phyloP scores from a whole-genome alignment of 2,329 filamentous ascomycete species.

The Epichloe elymi region DNA sequence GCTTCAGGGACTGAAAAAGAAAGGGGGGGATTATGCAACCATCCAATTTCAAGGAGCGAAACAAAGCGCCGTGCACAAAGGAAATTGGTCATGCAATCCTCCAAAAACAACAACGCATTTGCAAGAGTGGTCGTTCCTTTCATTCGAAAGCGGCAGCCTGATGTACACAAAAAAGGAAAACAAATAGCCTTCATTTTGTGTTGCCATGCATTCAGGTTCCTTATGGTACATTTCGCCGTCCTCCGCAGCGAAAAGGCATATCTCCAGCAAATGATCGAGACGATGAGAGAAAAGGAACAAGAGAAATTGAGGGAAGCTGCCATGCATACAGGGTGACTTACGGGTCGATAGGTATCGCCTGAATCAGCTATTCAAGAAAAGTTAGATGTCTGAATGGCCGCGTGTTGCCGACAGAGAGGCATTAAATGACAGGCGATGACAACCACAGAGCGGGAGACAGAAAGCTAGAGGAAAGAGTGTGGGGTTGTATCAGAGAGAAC shows the following conservation, averaged over 20 bases:
- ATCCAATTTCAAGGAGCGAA: background rate
- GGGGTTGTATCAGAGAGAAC: conserved; percentile 11
- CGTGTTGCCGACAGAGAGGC: background rate
- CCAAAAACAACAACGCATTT: background rate
- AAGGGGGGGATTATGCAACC: background rate
- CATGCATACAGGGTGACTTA: conserved; percentile 25
- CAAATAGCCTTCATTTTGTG: background rate
- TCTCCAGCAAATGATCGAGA: background rate
- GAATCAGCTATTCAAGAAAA: conserved; percentile 38
- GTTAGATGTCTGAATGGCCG: conserved; percentile 25
- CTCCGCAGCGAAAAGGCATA: background rate
- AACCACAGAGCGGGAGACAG: conserved; percentile 3
- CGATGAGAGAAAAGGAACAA: conserved; percentile 1
- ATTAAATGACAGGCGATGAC: background rate
- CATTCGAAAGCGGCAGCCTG: background rate
- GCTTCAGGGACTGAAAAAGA: background rate
- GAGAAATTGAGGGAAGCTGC: background rate
- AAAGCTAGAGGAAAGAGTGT: conserved; percentile 11
- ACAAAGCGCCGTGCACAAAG: background rate
- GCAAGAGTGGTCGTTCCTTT: background rate
- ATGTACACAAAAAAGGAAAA: background rate
- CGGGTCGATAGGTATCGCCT: conserved; percentile 48
- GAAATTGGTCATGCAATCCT: background rate
- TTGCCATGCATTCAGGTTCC: too few relatives aligned
- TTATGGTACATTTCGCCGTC: too few relatives aligned